Evolutionary conservation across 257 asterid species (phyloP).

Genomic region (Striga asiatica): DNA sequence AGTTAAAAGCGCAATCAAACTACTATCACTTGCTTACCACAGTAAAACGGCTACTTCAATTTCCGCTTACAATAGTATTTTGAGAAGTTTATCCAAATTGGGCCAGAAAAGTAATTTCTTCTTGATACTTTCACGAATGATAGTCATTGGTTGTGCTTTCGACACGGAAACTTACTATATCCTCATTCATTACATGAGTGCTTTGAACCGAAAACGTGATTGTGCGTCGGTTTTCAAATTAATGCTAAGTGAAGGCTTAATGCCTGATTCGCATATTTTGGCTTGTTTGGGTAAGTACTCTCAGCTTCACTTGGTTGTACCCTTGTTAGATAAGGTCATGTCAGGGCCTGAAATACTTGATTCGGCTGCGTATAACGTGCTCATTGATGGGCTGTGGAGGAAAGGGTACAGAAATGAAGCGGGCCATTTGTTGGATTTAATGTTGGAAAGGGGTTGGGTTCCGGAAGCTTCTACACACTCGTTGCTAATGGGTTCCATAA

Average conservation of each 20-base stretch:
- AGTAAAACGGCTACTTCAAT: conserved; percentile 22
- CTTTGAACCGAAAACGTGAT: conserved; percentile 16
- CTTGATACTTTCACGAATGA: conserved; percentile 44
- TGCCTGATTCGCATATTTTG: conserved; percentile 37
- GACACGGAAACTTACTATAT: conserved; percentile 40
- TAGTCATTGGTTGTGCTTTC: conserved; percentile 37
- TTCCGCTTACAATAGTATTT: conserved; percentile 33
- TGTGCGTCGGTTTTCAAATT: conserved; percentile 31
- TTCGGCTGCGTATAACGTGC: conserved; percentile 31
- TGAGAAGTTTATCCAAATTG: conserved; percentile 34
- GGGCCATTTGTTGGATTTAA: conserved; percentile 35
- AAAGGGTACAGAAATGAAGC: conserved; percentile 61
- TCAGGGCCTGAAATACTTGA: conserved; percentile 31
- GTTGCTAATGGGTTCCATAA: conserved; percentile 40
- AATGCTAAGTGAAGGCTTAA: conserved; percentile 41
- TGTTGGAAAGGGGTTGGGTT: conserved; percentile 79
- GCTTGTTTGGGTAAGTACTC: conserved; percentile 31
- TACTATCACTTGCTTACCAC: conserved; percentile 29
- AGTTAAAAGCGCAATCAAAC: conserved; percentile 28
- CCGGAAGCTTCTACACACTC: conserved; percentile 60
- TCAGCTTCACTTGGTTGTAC: conserved; percentile 38
- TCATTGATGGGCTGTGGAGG: conserved; percentile 55
- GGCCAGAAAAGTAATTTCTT: conserved; percentile 20
- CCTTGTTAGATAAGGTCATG: conserved; percentile 28
- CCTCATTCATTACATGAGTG: conserved; percentile 34